Conservation (phyloP, 768 basidiomycete species). For the Arthromyces matolae region DNA sequence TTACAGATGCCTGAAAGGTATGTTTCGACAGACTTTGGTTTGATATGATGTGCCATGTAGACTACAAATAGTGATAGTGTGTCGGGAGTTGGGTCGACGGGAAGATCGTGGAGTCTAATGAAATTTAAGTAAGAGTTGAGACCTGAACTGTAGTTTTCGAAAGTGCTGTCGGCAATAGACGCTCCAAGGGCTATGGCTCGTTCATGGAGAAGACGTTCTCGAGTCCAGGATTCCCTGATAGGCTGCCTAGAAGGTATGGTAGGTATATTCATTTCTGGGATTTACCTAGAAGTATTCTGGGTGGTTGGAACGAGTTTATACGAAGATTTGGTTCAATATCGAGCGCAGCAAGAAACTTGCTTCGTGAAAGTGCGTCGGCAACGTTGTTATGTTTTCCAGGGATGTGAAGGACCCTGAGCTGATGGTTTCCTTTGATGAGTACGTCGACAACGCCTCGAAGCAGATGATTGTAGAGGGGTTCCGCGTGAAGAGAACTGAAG, state of each 20-base stretch:
- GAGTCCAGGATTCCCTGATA: conserved; percentile 24
- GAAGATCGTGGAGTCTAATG: conserved; percentile 25
- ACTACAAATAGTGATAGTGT: conserved; percentile 33
- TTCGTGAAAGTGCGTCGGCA: neutral
- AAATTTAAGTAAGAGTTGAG: conserved; percentile 36
- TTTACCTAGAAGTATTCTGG: neutral
- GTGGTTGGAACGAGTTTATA: neutral
- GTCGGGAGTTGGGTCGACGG: conserved; percentile 33
- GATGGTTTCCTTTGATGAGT: neutral
- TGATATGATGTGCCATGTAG: conserved; percentile 34
- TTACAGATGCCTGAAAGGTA: conserved; percentile 39
- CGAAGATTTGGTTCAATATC: no score
- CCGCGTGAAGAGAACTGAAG: neutral
- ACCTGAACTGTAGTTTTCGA: conserved; percentile 23
- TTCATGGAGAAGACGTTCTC: conserved; percentile 20
- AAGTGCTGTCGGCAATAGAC: conserved; percentile 25
- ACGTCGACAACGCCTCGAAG: neutral
- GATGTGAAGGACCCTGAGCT: neutral
- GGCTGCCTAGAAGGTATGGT: conserved; percentile 18
- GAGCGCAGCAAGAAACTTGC: neutral
- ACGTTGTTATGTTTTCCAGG: neutral
- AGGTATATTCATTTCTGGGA: conserved; percentile 14
- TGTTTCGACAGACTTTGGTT: conserved; percentile 28
- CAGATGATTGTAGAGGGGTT: neutral
- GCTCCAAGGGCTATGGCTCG: conserved; percentile 12